Evolutionary conservation across 305 asterid species (phyloP), one percentile per base, ranked within the genome.

Genomic region (Nicotiana rustica): DNA sequence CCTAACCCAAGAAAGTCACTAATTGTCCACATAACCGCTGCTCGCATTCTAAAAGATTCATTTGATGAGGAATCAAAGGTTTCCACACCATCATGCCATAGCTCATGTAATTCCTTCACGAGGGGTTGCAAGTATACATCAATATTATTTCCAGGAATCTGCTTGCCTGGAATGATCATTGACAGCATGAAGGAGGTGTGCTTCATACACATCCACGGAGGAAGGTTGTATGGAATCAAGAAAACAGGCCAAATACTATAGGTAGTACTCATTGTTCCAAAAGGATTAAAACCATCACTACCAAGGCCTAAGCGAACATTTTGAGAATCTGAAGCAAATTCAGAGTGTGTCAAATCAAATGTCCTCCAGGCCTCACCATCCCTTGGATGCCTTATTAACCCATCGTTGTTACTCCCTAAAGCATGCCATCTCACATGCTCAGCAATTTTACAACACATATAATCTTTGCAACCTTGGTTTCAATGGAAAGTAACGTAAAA

Each of bases 211-310:
- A 38, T 15, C 62, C 62, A 47, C 6, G 79, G 79, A 15, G 79
- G 61, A 3, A 73, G 33, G 52, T 68, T 68, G 47, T 68, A 68
- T 17, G 55, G 44, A 29, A 35, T 29, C 31, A 67, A 67, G 47
- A 71, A 6, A 4, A 71, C 9, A 0, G 61, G 36, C 78, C 78
- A 71, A n/a, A 15, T 71, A 29, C 9, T 41, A 9, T 71, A 35
- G 15, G 78, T n/a, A 41, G 56, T 6, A 47, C 60, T 73, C 21
- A 31, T 35, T 19, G 47, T 44, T 17, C 62, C 79, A 73, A 73
- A 73, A 36, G 79, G 79, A 47, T 73, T 73, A 29, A 73, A 73
- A 21, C 79, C 62, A 73, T 73, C 79, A 8, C 25, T 36, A 14
- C 41, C 38, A 15, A 73, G 21, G 10, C 61, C 62, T 6, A 73